A percentile compares a stretch with the other conserved stretches of the same genome.
Conservation (phyloP, 2,329 filamentous ascomycete genomes). For the Plectosphaerella sp. region DNA sequence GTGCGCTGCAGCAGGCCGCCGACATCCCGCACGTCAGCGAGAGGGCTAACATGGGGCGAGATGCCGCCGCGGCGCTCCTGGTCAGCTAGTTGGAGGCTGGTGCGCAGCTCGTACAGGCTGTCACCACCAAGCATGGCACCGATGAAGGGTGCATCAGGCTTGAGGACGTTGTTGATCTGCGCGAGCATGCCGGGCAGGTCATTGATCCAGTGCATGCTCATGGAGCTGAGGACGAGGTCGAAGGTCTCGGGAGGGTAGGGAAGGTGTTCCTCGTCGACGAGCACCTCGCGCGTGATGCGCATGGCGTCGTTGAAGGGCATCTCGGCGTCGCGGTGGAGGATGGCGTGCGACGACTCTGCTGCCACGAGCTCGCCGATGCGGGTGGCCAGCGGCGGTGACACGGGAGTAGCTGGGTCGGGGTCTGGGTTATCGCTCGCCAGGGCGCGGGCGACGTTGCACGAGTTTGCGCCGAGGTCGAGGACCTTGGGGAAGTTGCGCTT, state of each 20-base stretch:
- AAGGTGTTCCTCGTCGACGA: constrained; percentile 73
- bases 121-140: constrained; percentile 97
- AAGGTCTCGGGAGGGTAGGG: constrained; percentile 75
- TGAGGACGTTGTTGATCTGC: constrained; percentile 82
- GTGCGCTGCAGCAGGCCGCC: constrained; percentile 82
- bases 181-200: constrained; percentile 81
- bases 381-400: constrained; percentile 61
- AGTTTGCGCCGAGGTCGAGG: constrained; percentile 91
- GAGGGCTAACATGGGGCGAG: constrained; percentile 81
- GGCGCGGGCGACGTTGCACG: constrained; percentile 86
- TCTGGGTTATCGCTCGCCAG: constrained; percentile 69
- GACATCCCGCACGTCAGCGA: constrained; percentile 88
- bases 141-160: constrained; percentile 87
- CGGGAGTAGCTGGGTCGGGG: constrained; percentile 48
- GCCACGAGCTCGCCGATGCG: constrained; percentile 73
- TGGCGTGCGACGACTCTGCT: constrained; percentile 71
- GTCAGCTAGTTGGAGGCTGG: constrained; percentile 88
- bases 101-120: constrained; percentile 87
- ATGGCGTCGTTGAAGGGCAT: constrained; percentile 71
- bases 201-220: constrained; percentile 96
- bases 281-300: constrained; percentile 67
- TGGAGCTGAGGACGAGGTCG: constrained; percentile 83
- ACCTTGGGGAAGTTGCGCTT: constrained; percentile 80
- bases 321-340: constrained; percentile 76
- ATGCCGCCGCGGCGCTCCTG: constrained; percentile 88